These are phyloP conservation scores for Shiraia bambusicola DNA, from an alignment of 2,329 filamentous ascomycete species.

Conservation along the genomic window DNA sequence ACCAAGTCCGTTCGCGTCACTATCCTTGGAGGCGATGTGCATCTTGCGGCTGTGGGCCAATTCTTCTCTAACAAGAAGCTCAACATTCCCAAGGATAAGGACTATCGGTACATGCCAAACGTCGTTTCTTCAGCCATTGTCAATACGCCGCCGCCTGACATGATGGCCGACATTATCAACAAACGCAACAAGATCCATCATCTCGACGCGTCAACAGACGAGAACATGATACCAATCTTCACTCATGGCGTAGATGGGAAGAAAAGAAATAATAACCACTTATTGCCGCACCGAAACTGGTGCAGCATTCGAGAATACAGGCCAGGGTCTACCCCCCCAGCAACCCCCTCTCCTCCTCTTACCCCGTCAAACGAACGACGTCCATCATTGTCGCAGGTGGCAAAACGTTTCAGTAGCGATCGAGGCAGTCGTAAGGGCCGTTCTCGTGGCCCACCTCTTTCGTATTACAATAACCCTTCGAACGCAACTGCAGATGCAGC, in stretches of 20 bases:
- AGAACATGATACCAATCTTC: conserved; percentile 95
- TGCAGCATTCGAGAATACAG: conserved; percentile 86
- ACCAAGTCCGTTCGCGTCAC: conserved; percentile 91
- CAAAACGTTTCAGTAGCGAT: conserved; percentile 44
- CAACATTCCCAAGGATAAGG: conserved; percentile 76
- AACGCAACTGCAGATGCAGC: conserved; percentile 35
- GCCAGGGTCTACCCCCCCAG: conserved; percentile 71
- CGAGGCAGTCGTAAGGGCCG: conserved; percentile 28
- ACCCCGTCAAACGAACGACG: conserved; percentile 27
- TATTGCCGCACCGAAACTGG: conserved; percentile 92
- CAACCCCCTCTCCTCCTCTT: conserved; percentile 54
- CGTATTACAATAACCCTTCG: conserved; percentile 42
- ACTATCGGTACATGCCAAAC: conserved; percentile 97
- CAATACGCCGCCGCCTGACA: conserved; percentile 83
- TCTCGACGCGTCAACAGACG: conserved; percentile 73
- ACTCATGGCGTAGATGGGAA: conserved; percentile 85
- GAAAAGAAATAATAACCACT: conserved; percentile 82
- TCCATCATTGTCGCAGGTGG: conserved; percentile 43
- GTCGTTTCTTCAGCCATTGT: conserved; percentile 92
- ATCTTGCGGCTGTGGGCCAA: conserved; percentile 87
- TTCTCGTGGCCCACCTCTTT: conserved; percentile 38
- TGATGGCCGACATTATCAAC: conserved; percentile 89
- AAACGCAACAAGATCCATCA: conserved; percentile 79
- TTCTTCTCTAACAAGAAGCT: conserved; percentile 88
- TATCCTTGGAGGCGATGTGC: conserved; percentile 90